Base-by-base conservation (phyloP, 164 flowering plant genomes). In the Umbilicus rupestris region DNA sequence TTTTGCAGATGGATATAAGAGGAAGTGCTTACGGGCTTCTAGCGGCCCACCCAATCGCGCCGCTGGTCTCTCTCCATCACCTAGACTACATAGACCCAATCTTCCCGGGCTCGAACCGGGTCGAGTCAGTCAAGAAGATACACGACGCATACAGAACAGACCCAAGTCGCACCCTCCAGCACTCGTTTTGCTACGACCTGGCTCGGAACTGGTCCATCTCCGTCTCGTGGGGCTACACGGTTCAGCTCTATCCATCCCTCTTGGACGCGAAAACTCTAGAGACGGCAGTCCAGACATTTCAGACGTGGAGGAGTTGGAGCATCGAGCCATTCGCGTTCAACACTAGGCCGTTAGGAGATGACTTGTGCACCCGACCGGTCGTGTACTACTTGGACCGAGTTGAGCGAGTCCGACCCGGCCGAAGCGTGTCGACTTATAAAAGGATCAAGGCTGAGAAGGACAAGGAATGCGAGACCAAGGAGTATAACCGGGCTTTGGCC, bases 11-110 rank as follows among this genome's bases (percentile, higher is more conserved):
- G 31, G 92, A 87, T 47, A 64, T 87, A 11, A 72, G 85, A 22
- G 87, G 85, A 4, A 74, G 77, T 52, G 71, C 80, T 3, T 87
- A 78, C 33, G 89, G 89, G 0, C 68, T 87, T 15, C 78, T 90
- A 1, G 84, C 96, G 6, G 87, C 98, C 1, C 98, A 92, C 75
- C 98, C 98, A 7, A 66, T 85, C 33, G 82, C 98, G 15, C 96
- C 96, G 3, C 68, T 92, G 59, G 86, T 87, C 29, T 81, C 98
- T 0, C 79, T 92, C 31, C 98, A 92, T 82, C 98, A 92, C 75
- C 82, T 92, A 7, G 93, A 90, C 72, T 76, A 74, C 39, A 83
- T 90, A 33, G 67, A 76, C n/a, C 77, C 92, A 2, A 67, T 92
- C 24, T 78, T 87, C 68, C 92, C 96, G 0, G 64, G 37, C 33